A percentile compares a stretch with the other conserved stretches of the same genome.
Evolutionary conservation across 352 stramenopile genomes (phyloP).

Genomic region (Pythium dissotocum): DNA sequence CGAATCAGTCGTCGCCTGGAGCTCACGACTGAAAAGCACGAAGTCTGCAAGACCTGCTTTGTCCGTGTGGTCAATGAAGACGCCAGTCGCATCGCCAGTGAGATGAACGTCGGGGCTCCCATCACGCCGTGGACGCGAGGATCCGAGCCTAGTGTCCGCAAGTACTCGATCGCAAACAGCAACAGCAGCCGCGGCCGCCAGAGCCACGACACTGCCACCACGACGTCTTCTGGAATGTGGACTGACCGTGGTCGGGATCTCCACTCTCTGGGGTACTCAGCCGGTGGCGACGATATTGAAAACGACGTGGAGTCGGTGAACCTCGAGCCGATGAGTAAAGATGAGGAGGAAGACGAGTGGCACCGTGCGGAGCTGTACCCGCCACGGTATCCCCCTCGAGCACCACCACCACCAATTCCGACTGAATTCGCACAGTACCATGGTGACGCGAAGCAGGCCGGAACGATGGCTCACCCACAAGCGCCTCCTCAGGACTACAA

Average conservation of each 20-base stretch:
- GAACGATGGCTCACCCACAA: neutral
- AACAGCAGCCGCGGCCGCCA: neutral
- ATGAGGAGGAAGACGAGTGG: neutral
- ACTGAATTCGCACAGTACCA: neutral
- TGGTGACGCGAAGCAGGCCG: neutral
- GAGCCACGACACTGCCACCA: conserved; percentile 8
- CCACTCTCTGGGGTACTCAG: conserved; percentile 6
- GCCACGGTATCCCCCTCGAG: neutral
- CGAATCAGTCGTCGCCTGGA: conserved; percentile 15
- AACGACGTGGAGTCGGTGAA: conserved; percentile 13
- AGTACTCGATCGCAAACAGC: conserved; percentile 10
- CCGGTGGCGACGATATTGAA: conserved; percentile 6
- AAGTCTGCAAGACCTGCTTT: conserved; percentile 22
- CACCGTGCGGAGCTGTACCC: neutral
- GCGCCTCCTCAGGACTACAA: conserved; percentile 5
- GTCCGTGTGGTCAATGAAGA: conserved; percentile 20
- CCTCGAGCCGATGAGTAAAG: neutral
- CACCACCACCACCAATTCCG: neutral
- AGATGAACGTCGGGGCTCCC: conserved; percentile 16
- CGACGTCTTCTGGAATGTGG: conserved; percentile 10
- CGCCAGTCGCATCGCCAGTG: conserved; percentile 16
- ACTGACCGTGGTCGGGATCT: conserved; percentile 7
- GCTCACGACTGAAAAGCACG: conserved; percentile 14
- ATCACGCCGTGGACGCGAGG: conserved; percentile 15
- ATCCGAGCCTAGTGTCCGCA: conserved; percentile 1